Evolutionary conservation across 768 basidiomycete species (phyloP), one percentile per base, ranked within the genome.

Genomic region (Hemileccinum rubropunctum): DNA sequence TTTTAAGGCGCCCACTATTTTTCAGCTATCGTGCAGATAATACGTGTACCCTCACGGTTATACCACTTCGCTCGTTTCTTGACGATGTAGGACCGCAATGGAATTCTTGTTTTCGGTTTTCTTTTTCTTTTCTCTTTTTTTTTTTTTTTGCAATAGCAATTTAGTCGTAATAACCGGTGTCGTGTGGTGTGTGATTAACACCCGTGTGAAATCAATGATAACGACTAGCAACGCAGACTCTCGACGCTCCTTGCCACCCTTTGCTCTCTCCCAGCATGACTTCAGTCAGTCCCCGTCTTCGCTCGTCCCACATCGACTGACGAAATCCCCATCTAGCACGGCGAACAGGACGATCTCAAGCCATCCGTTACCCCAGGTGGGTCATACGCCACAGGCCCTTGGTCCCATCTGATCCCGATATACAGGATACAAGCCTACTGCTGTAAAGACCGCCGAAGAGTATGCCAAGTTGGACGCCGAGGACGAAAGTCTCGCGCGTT

Each of bases 401-500:
- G 48, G 54, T 44, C n/a, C 40, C 42, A 38, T 57, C 64, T 62
- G 36, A 66, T 47, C 45, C 46, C 36, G 52, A 57, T 59, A 38
- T 50, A 15, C 58, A 90, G 90, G 90, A 50, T 92, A 91, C 76
- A 91, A 86, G 69, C 80, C 80, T 33, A 65, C 73, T 32, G 82
- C 77, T 50, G 79, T 76, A 28, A 90, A 90, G 74, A 76, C 78
- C 39, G 72, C 87, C 12, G 91, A 90, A 21, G 91, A 95, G 66
- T 90, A 91, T 39, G 87, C 90, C 21, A 71, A 84, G 34, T 81
- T 95, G 38, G 95, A 97, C 71, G 84, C 87, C 27, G 77, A 88
- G 53, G 95, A 98, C 66, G 95, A 97, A 71, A 92, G 90, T 67
- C 79, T 98, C 60, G 84, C 87, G 28, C 84, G 92, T 56, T 98